These are phyloP conservation scores for Encephalitozoon hellem DNA, from an alignment of 371 early-diverging fungal genomes.

Conservation along the genomic window DNA sequence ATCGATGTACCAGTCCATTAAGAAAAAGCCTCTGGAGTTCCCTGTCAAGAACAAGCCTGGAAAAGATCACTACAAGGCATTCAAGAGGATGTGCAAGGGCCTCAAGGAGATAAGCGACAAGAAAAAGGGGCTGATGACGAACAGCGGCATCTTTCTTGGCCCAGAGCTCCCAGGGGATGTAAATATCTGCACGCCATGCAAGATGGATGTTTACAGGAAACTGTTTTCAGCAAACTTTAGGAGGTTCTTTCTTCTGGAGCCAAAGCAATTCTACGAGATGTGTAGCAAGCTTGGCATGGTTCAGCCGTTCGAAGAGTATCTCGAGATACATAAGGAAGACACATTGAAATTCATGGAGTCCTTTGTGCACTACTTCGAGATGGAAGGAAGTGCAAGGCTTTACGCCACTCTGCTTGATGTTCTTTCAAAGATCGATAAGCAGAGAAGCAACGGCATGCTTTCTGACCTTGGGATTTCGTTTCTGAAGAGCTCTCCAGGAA, in stretches of 20 bases:
- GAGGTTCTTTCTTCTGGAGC: constrained; percentile 8
- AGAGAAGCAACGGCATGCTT: background rate
- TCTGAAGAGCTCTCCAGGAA: background rate
- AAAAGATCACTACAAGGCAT: constrained; percentile 17
- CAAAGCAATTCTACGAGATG: constrained; percentile 2
- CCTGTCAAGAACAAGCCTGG: constrained; percentile 33
- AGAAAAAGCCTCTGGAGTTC: constrained; percentile 45
- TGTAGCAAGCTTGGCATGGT: background rate
- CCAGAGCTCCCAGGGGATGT: background rate
- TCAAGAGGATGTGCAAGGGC: background rate
- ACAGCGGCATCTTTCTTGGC: background rate
- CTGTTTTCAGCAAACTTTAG: background rate
- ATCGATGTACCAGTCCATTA: constrained; percentile 46
- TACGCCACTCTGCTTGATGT: background rate
- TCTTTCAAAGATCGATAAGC: constrained; percentile 18
- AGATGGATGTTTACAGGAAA: background rate
- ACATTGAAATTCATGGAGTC: background rate
- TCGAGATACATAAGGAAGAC: background rate
- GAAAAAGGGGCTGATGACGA: background rate
- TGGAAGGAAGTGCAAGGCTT: background rate
- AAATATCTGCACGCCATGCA: background rate
- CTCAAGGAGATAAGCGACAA: background rate
- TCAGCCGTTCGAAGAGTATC: constrained; percentile 11
- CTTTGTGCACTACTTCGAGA: background rate
- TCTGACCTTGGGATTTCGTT: constrained; percentile 4